These are phyloP conservation scores for Endoconidiophora polonica DNA, from an alignment of 2,329 filamentous ascomycete genomes.

Conservation along the genomic window DNA sequence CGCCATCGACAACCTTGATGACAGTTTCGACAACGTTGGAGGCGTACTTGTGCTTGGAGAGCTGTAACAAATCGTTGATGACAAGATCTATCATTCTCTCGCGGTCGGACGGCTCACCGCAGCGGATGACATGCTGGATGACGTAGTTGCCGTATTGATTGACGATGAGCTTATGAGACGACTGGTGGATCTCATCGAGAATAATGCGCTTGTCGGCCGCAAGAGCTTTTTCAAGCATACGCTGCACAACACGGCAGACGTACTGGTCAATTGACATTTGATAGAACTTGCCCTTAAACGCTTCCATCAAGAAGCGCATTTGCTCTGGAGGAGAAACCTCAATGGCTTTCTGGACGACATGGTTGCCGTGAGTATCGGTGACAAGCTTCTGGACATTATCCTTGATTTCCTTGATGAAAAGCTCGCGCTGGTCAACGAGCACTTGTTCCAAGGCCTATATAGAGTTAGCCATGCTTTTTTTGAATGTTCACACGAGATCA, in stretches of 20 bases:
- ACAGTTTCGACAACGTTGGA: conserved; percentile 97
- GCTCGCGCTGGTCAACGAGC: conserved; percentile 76
- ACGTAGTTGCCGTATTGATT: conserved; percentile 96
- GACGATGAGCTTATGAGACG: conserved; percentile 54
- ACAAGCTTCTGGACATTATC: conserved; percentile 60
- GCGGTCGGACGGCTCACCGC: conserved; percentile 58
- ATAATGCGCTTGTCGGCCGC: conserved; percentile 54
- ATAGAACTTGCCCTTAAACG: conserved; percentile 59
- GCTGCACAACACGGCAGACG: conserved; percentile 83
- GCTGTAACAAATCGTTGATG: conserved; percentile 49
- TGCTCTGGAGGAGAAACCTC: conserved; percentile 61
- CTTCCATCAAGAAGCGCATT: conserved; percentile 71
- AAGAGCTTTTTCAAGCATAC: conserved; percentile 71
- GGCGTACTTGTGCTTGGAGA: conserved; percentile 90
- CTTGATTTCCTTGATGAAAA: conserved; percentile 69
- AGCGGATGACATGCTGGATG: conserved; percentile 73
- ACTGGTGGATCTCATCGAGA: conserved; percentile 61
- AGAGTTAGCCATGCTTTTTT: not conserved
- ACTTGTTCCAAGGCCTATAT: conserved; percentile 69
- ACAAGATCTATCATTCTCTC: conserved; percentile 58
- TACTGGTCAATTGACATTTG: conserved; percentile 63
- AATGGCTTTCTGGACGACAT: conserved; percentile 90
- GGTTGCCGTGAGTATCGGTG: conserved; percentile 82
- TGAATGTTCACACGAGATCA: conserved; percentile 5
- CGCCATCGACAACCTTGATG: conserved; percentile 35